Base-by-base conservation (phyloP, 1,284 basidiomycete genomes). In the Gymnopus androsaceus region DNA sequence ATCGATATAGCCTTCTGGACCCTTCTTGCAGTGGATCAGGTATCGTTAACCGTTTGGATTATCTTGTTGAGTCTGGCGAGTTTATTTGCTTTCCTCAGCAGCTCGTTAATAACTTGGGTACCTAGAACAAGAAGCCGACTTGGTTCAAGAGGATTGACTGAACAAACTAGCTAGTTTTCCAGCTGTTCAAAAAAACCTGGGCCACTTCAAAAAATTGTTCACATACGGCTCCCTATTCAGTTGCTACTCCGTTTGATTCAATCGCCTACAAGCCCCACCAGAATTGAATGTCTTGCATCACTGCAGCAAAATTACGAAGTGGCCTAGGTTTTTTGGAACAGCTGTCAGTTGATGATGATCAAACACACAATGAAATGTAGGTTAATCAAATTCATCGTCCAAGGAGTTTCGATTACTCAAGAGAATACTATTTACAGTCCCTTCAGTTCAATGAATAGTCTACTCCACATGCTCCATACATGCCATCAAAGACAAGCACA, bases 391-490 rank as follows among this genome's bases (percentile, higher is more conserved):
- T 60, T 47, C 54, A 46, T n/a, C n/a, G n/a, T n/a, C n/a, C 47
- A 36, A 52, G 41, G 51, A 42, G 23, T n/a, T n/a, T n/a, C n/a
- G n/a, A n/a, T n/a, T 15, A 53, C 59, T 48, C 44, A 50, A 41
- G 52, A 57, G 48, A 63, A 41, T 53, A 44, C n/a, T n/a, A 40
- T 56, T 55, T 33, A n/a, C n/a, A 85, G 83, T 85, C 65, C 80
- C 81, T 9, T 68, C 67, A 77, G 91, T 93, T 65, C 81, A 78
- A 51, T 86, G 84, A 61, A 91, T 98, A 57, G 94, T 95, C 15
- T 99, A 99, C 72, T 98, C 95, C 19, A 99, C 96, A 11, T 98
- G 96, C 71, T 96, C 94, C 58, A 79, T 98, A 45, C 90, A 99
- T 70, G 82, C 88, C 6, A 82, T 83, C 48, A 97, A 99, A 69